A percentile compares a stretch with the other conserved stretches of the same genome.
Evolutionary conservation across 768 basidiomycete species (phyloP).

Genomic region (Nevesoporus exiguus): DNA sequence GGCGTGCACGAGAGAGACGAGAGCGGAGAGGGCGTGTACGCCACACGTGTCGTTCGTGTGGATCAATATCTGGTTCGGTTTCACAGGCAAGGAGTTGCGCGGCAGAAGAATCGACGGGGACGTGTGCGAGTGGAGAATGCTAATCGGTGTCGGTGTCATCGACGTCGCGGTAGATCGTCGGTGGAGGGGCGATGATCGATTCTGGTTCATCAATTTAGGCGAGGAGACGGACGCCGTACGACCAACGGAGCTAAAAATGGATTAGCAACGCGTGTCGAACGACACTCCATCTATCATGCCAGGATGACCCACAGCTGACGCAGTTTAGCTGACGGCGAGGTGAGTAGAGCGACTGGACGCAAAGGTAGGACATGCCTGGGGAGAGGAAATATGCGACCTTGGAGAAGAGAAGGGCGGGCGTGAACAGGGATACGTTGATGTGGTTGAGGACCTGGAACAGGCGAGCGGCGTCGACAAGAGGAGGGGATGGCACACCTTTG

Average conservation of each 20-base stretch:
- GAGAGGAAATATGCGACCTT: constrained; percentile 93
- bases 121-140: background rate
- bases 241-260: constrained; percentile 74
- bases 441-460: constrained; percentile 63
- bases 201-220: constrained; percentile 42
- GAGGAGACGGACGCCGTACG: constrained; percentile 83
- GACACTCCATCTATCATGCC: constrained; percentile 86
- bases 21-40: background rate
- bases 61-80: background rate
- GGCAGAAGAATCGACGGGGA: background rate
- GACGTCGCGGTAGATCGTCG: constrained; percentile 7
- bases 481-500: constrained; percentile 53
- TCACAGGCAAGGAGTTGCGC: constrained; percentile 11
- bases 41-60: background rate
- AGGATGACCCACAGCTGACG: constrained; percentile 79
- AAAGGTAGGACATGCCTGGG: constrained; percentile 49
- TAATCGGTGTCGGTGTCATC: background rate
- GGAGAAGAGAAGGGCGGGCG: constrained; percentile 83
- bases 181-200: background rate
- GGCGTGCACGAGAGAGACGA: background rate
- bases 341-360: background rate
- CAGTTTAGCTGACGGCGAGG: constrained; percentile 53
- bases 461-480: background rate
- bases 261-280: background rate
- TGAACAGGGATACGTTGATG: constrained; percentile 87